Evolutionary conservation across 2,329 filamentous ascomycete species (phyloP).

Genomic region (Colletotrichum tabaci): DNA sequence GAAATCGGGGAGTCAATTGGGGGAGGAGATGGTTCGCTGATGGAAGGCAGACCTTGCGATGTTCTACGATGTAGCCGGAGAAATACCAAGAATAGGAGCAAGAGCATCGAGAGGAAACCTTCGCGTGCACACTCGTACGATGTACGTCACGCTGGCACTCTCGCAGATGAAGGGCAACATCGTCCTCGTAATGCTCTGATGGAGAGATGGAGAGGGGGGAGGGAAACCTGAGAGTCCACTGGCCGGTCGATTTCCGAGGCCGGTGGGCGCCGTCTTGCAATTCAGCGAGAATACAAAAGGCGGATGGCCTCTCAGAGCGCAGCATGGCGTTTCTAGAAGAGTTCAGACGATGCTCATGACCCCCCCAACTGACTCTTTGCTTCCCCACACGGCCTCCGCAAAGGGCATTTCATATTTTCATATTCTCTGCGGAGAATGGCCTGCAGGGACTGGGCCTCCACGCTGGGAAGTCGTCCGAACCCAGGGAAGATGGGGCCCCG

Average conservation of each 20-base stretch:
- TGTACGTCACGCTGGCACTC: neutral
- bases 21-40: too few species aligned
- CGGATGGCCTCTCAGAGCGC: neutral
- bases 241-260: neutral
- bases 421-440: constrained; percentile 26
- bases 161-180: too few species aligned
- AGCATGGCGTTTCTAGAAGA: neutral
- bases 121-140: neutral
- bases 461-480: constrained; percentile 31
- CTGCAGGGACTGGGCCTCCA: neutral
- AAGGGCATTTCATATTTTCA: constrained; percentile 25
- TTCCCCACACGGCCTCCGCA: constrained; percentile 38
- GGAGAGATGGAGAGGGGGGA: too few species aligned
- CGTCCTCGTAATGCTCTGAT: neutral
- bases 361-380: constrained; percentile 5
- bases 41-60: too few species aligned
- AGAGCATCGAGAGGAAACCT: too few species aligned
- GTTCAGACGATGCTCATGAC: constrained; percentile 11
- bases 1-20: too few species aligned
- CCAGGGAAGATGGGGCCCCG: constrained; percentile 14
- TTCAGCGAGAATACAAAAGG: constrained; percentile 14
- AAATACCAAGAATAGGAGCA: too few species aligned
- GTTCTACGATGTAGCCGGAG: too few species aligned
- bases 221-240: neutral
- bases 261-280: neutral